These are phyloP conservation scores for Yamagishiella unicocca DNA, from an alignment of 139 green algal genomes.

Conservation along the genomic window DNA sequence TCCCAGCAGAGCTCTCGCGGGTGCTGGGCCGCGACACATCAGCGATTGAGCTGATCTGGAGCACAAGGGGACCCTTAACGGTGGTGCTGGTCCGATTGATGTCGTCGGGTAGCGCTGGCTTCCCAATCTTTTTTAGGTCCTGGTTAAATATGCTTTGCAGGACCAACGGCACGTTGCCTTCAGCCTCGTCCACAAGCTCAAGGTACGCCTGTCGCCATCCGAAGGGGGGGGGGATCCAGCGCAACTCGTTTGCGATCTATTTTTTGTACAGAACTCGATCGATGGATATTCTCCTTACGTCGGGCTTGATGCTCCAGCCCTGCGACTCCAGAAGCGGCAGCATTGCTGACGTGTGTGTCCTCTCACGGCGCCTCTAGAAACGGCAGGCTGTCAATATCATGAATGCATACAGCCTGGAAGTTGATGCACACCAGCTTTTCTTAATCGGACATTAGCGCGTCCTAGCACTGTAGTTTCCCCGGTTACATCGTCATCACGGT, in stretches of 20 bases:
- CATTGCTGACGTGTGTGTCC: background rate
- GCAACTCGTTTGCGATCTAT: background rate
- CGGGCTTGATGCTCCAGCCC: conserved; percentile 53
- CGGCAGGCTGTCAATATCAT: too few species aligned
- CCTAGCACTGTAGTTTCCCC: too few species aligned
- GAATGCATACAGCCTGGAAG: too few species aligned
- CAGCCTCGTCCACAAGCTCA: conserved; percentile 11
- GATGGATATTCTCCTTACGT: conserved; percentile 29
- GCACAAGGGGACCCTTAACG: conserved; percentile 59
- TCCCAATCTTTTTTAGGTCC: conserved; percentile 51
- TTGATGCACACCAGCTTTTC: too few species aligned
- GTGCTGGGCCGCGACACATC: background rate
- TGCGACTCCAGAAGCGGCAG: conserved; percentile 36
- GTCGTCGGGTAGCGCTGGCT: conserved; percentile 56
- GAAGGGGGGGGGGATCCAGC: background rate
- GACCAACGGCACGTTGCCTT: conserved; percentile 5
- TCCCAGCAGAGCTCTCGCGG: background rate
- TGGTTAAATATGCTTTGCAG: conserved; percentile 25
- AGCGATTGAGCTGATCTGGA: conserved; percentile 21
- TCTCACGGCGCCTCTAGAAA: too few species aligned
- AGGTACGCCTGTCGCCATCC: conserved; percentile 4
- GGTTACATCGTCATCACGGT: too few species aligned
- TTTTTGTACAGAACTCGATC: too few species aligned
- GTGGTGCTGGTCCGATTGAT: conserved; percentile 44
- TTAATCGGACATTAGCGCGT: too few species aligned